Conservation (phyloP, 805 yeast species). For the Kodamaea hsintzibuensis region DNA sequence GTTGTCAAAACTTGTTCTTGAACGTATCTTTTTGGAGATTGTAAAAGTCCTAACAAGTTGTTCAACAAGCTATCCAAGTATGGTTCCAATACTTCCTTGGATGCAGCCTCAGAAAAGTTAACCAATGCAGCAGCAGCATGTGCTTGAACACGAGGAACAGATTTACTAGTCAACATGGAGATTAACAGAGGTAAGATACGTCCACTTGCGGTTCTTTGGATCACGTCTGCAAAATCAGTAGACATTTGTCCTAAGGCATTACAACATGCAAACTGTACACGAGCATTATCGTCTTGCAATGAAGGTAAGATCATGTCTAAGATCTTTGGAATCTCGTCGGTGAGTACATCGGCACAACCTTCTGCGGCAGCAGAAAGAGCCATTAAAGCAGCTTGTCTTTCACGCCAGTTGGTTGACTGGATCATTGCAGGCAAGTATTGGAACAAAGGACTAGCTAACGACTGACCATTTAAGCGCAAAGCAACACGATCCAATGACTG, state of each 20-base stretch:
- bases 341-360: slow-evolving; percentile 90
- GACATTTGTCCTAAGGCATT: slow-evolving; percentile 96
- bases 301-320: slow-evolving; percentile 83
- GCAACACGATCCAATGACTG: slow-evolving; percentile 93
- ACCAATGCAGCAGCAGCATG: slow-evolving; percentile 99
- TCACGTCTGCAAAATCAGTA: slow-evolving; percentile 89
- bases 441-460: slow-evolving; percentile 83
- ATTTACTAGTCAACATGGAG: slow-evolving; percentile 67
- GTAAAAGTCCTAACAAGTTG: slow-evolving; percentile 72
- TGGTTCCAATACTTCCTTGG: slow-evolving; percentile 87
- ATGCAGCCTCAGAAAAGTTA: slow-evolving; percentile 89
- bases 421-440: slow-evolving; percentile 85
- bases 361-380: slow-evolving; percentile 96
- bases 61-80: slow-evolving; percentile 79
- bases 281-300: slow-evolving; percentile 82
- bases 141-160: slow-evolving; percentile 91
- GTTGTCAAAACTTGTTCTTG: slow-evolving; percentile 98
- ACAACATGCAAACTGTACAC: slow-evolving; percentile 97
- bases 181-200: slow-evolving; percentile 86
- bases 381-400: slow-evolving; percentile 96
- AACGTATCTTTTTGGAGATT: slow-evolving; percentile 86
- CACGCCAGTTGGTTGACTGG: slow-evolving; percentile 79
- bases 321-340: slow-evolving; percentile 76
- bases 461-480: slow-evolving; percentile 77
- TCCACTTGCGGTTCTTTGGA: slow-evolving; percentile 79